Evolutionary conservation across 2,329 filamentous ascomycete species (phyloP), one percentile per base, ranked within the genome.

Genomic region (Hypomyces perniciosus): DNA sequence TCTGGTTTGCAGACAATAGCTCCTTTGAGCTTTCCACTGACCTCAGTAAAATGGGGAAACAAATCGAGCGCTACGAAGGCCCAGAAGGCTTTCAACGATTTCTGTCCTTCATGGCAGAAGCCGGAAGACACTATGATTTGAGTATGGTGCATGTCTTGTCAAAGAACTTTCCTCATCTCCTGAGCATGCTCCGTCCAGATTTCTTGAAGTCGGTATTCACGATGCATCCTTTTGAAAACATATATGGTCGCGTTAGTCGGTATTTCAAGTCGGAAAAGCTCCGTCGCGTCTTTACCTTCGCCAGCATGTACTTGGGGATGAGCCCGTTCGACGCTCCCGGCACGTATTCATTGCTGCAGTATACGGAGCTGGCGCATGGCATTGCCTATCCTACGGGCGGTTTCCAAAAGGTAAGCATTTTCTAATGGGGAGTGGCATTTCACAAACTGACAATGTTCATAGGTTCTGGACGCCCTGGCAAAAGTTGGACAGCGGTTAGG

Each of bases 301-400:
- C 81, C 26, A 88, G 83, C 59, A 90, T 90, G 86, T 90, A 90
- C 61, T 86, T 90, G 82, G 86, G 86, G 0, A 90, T 90, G 86
- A 83, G 77, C 49, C 86, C 86, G 0, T 90, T 86, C 62, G 84
- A 88, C 61, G 85, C 86, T 0, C 86, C 86, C 0, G 85, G 82
- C 4, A 89, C 86, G 2, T 90, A 90, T 67, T 84, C 78, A 44
- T 65, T 90, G 53, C 70, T 90, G 46, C 86, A 89, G 66, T 90
- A 89, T 63, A 61, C 44, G 27, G 35, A 47, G 35, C 10, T 47
- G 35, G 44, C 44, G 13, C 44, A 40, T 20, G 44, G 33, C 29
- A 47, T 47, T 26, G 20, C 35, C 3, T 47, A 47, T 29, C 44
- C 44, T n/a, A 34, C 28, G 5, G 44, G 44, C 6, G 44, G 44